Evolutionary conservation across 345 rosid species (phyloP).

Genomic region (Citrus medica): DNA sequence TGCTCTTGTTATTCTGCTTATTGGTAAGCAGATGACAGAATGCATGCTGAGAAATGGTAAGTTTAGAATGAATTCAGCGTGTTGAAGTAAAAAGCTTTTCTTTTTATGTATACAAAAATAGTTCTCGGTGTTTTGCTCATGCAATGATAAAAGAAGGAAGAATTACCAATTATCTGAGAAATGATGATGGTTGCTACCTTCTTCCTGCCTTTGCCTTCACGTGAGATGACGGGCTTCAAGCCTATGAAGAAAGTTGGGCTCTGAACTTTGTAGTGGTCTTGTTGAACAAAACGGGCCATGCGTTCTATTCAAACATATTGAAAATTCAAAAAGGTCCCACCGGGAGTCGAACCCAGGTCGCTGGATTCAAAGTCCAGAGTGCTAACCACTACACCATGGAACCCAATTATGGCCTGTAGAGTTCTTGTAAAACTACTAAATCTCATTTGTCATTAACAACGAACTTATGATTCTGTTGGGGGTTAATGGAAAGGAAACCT

Average conservation of each 20-base stretch:
- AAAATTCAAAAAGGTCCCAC: conserved; percentile 52
- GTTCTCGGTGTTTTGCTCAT: no score
- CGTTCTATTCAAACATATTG: no score
- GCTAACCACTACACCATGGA: conserved; percentile 38
- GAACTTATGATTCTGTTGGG: background rate
- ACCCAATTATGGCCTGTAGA: fast-evolving
- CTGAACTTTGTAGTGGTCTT: background rate
- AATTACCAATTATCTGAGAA: no score
- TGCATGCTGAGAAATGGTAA: no score
- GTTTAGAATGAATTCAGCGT: background rate
- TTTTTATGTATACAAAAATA: no score
- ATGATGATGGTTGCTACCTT: no score
- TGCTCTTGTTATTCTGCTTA: no score
- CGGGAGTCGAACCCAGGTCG: conserved; percentile 98
- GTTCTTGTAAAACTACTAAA: no score
- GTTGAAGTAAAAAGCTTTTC: background rate
- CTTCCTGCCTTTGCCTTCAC: no score
- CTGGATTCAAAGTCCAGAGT: conserved; percentile 99
- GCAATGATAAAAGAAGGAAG: no score
- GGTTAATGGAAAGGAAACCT: background rate
- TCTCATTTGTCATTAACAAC: background rate
- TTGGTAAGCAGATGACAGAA: background rate
- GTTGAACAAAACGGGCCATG: no score
- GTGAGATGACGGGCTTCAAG: no score
- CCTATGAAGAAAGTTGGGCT: background rate